Evolutionary conservation across 2,329 filamentous ascomycete genomes (phyloP).

Genomic region (Xylaria sp.): DNA sequence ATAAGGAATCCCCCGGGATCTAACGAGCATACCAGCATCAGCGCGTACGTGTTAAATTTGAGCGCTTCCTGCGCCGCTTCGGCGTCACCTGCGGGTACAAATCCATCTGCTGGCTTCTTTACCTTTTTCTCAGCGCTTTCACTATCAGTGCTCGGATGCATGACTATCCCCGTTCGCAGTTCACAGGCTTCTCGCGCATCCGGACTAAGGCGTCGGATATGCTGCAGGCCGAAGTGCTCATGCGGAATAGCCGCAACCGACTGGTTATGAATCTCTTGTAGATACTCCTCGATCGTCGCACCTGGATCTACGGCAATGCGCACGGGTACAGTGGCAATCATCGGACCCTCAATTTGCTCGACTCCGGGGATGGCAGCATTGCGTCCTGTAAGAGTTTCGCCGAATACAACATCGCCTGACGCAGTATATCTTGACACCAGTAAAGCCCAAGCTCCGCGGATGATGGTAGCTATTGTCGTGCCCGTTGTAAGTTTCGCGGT

Average conservation of each 20-base stretch:
- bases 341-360: slow-evolving; percentile 68
- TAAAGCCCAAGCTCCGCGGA: slow-evolving; percentile 69
- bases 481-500: slow-evolving; percentile 51
- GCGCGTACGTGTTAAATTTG: slow-evolving; percentile 68
- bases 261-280: slow-evolving; percentile 67
- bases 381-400: slow-evolving; percentile 69
- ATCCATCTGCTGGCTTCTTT: slow-evolving; percentile 59
- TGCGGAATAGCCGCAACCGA: slow-evolving; percentile 69
- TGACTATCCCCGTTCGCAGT: slow-evolving; percentile 64
- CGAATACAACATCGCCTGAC: slow-evolving; percentile 66
- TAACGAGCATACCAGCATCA: slow-evolving; percentile 73
- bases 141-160: slow-evolving; percentile 58
- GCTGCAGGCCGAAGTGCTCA: slow-evolving; percentile 71
- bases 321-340: slow-evolving; percentile 70
- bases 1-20: slow-evolving; percentile 65
- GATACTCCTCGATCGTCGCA: slow-evolving; percentile 60
- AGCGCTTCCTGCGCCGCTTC: slow-evolving; percentile 70
- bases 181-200: slow-evolving; percentile 67
- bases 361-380: slow-evolving; percentile 60
- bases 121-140: slow-evolving; percentile 45
- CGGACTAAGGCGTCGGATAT: slow-evolving; percentile 67
- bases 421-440: slow-evolving; percentile 65
- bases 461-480: slow-evolving; percentile 65
- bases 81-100: slow-evolving; percentile 65
- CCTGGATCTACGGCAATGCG: slow-evolving; percentile 59